These are phyloP conservation scores for Recurvomyces mirabilis DNA, from an alignment of 495 filamentous ascomycete species.

Conservation along the genomic window DNA sequence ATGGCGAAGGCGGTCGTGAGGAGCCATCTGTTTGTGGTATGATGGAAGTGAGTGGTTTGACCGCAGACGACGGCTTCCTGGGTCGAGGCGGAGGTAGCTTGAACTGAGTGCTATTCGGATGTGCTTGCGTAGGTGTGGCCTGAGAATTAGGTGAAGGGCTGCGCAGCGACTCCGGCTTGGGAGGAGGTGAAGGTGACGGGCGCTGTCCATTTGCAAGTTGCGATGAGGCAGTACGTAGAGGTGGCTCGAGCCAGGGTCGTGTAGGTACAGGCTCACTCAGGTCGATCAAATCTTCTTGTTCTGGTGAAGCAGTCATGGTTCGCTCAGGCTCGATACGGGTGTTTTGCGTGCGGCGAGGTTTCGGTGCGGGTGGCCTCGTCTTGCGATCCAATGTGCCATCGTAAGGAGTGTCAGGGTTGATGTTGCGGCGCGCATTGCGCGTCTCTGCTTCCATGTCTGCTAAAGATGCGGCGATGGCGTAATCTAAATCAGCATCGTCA, in stretches of 20 bases:
- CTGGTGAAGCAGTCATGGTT: constrained; percentile 2
- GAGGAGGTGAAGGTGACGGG: constrained; percentile 24
- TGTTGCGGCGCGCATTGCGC: constrained; percentile 11
- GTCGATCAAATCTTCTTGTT: constrained; percentile 28
- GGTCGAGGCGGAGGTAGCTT: constrained; percentile 21
- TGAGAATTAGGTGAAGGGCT: constrained; percentile 22
- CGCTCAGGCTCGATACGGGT: constrained; percentile 1
- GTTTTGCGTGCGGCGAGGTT: constrained; percentile 15
- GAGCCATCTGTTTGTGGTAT: constrained; percentile 7
- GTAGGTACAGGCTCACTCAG: constrained; percentile 17
- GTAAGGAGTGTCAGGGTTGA: constrained; percentile 20
- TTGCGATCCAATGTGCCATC: background rate
- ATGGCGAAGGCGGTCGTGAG: constrained; percentile 1
- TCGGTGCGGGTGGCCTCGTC: constrained; percentile 20
- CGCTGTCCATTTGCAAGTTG: constrained; percentile 7
- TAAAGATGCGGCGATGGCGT: constrained; percentile 32
- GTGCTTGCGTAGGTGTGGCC: too few species aligned
- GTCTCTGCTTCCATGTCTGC: constrained; percentile 27
- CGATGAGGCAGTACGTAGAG: background rate
- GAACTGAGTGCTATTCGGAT: constrained; percentile 3
- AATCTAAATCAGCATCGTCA: constrained; percentile 30
- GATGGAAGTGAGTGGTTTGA: constrained; percentile 12
- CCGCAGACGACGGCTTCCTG: constrained; percentile 25
- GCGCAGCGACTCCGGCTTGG: constrained; percentile 28
- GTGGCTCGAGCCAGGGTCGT: constrained; percentile 10